Evolutionary conservation across 257 asterid species (phyloP).

Genomic region (Lantana camara): DNA sequence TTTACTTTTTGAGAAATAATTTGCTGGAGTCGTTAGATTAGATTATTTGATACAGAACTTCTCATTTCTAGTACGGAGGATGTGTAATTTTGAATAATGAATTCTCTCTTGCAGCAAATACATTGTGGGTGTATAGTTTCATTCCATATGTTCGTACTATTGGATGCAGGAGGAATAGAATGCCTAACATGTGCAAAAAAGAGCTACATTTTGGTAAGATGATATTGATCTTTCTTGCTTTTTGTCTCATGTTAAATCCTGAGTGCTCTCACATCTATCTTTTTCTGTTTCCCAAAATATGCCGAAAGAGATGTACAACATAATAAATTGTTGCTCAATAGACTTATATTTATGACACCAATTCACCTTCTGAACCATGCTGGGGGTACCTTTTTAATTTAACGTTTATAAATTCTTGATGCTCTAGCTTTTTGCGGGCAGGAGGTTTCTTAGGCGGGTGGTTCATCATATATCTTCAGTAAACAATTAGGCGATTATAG

Average conservation of each 20-base stretch:
- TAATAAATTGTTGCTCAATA: conserved; percentile 18
- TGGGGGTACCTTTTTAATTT: conserved; percentile 13
- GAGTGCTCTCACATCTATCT: conserved; percentile 9
- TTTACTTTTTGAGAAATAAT: conserved; percentile 6
- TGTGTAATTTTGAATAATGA: conserved; percentile 21
- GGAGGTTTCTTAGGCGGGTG: conserved; percentile 5
- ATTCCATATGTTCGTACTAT: conserved; percentile 93
- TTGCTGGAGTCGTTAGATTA: conserved; percentile 23
- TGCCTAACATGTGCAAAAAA: conserved; percentile 91
- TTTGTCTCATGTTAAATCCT: conserved; percentile 1
- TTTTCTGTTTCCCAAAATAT: conserved; percentile 12
- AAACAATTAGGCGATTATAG: conserved; percentile 4
- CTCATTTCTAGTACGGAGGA: neutral
- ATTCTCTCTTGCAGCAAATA: conserved; percentile 77
- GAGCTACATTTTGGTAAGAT: conserved; percentile 85
- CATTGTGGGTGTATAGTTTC: conserved; percentile 99
- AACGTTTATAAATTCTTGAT: neutral
- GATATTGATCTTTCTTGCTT: conserved; percentile 7
- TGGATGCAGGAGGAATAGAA: conserved; percentile 99
- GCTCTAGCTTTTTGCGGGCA: conserved; percentile 2
- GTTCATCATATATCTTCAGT: neutral
- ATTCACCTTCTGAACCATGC: conserved; percentile 1
- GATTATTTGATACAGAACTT: conserved; percentile 13
- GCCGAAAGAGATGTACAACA: neutral
- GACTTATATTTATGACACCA: neutral